Evolutionary conservation across 176 grass and related monocot genomes (phyloP), one percentile per base, ranked within the genome.

Genomic region (Carex scoparia): DNA sequence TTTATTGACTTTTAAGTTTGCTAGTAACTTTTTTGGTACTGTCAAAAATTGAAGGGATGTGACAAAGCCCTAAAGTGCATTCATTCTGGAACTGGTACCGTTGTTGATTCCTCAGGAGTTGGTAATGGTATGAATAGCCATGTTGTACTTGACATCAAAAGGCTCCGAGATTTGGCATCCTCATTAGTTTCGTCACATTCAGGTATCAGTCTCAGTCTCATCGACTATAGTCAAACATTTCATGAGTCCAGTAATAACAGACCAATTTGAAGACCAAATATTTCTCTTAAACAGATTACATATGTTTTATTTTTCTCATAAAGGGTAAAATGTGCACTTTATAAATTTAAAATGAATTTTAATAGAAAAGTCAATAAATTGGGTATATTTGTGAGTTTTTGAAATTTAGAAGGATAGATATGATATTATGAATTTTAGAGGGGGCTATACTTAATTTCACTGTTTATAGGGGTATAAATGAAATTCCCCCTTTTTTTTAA

Each of bases 101-200:
- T 59, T 23, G 40, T 40, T 4, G 8, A 72, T 3, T 72, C 69
- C 18, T 72, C 40, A 23, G 69, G 42, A 40, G 7, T 10, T 76
- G 84, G 84, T 88, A 60, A 42, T 11, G 23, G 68, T 35, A 18
- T 19, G 32, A 72, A 87, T 31, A 85, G 89, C 42, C 60, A 81
- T 58, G 81, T 27, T 62, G 61, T 88, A 46, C 88, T 61, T 51
- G 40, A 89, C 51, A 89, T 95, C 37, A 88, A 73, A 65, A 85
- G 85, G 18, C 88, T 93, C 38, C 88, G 85, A 76, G 88, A 89
- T 49, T 80, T 92, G 79, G 88, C 93, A 82, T 89, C 85, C 63
- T 87, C 89, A 69, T 89, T 98, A 90, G 86, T 83, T 85, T 88
- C 88, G 51, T 85, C 65, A 27, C 66, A 49, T 92, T 93, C 91